Base-by-base conservation (phyloP, 2,329 filamentous ascomycete genomes). In the Verticillium albo-atrum region DNA sequence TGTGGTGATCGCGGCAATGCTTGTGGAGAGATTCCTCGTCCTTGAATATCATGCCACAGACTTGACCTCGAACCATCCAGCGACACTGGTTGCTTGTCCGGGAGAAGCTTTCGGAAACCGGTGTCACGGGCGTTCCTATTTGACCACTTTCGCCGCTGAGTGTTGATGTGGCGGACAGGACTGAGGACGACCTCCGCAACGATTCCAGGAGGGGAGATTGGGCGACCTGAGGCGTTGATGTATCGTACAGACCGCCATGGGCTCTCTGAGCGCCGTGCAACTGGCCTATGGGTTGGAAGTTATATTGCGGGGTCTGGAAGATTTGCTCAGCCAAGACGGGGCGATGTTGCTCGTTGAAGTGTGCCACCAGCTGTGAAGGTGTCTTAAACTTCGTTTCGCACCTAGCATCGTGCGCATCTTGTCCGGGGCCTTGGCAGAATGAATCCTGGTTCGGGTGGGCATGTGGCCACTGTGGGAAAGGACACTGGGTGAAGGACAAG, bases 1-100 rank as follows among this genome's bases (percentile, higher is more conserved):
- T 74, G 67, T 88, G 85, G 2, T 70, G 70, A 12, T 75, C 68
- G 25, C 81, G 80, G 61, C 84, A 78, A 67, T 88, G 85, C 23
- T 75, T 71, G 64, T 87, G 84, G 34, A 88, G 74, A 4, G 78
- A 75, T 54, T 81, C 76, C 17, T 81, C 74, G 27, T 76, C 72
- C 1, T 69, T 66, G 62, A 82, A 83, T 1, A 66, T 66, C 53
- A 68, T 62, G 9, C 66, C 68, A 57, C 76, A 79, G 10, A 71
- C 57, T 9, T 62, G 55, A 2, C 67, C 70, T 6, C 62, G 56
- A 3, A 65, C 60, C 12, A 58, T 27, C 17, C 62, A 59, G 23
- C 51, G 61, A 75, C 75, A 77, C 25, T 66, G 68, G 60, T 75
- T 77, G 9, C 60, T 60, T 52, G 68, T 71, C 54, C 72, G 67